Evolutionary conservation across 2,329 filamentous ascomycete genomes (phyloP), one percentile per base, ranked within the genome.

Genomic region (Hypoxylon sp.): DNA sequence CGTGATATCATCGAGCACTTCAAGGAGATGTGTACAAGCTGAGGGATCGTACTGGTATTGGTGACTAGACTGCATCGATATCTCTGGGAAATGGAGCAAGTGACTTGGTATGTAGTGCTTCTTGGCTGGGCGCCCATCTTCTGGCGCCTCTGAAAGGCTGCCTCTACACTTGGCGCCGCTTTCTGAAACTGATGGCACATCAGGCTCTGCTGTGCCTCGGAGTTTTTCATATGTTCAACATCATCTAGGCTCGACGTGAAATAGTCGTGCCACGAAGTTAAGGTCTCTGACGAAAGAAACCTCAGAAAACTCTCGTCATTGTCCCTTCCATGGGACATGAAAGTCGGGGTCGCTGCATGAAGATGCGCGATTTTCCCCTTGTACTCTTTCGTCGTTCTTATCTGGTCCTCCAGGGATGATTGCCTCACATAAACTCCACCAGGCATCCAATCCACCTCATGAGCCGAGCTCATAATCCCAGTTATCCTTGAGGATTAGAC

Each of bases 371-470:
- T 43, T n/a, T n/a, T n/a, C n/a, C n/a, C n/a, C n/a, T n/a, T n/a
- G n/a, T n/a, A n/a, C n/a, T n/a, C n/a, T n/a, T n/a, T n/a, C n/a
- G n/a, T n/a, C n/a, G 3, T 41, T 2, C 25, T 23, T 41, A 6
- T 32, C 25, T 28, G 28, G 2, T 0, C 21, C 11, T 10, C 41
- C 17, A 25, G 6, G 19, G 30, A 41, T 17, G 14, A 63, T 38
- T 9, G 45, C 58, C 11, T 51, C 25, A 0, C 13, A 36, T 13
- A 66, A 13, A 0, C 13, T 0, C 3, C 17, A 1, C 62, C 64
- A 70, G 23, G 52, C 10, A 21, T 68, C 55, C 2, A 28, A 5
- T n/a, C 69, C 69, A 17, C 67, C 61, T 14, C 65, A 69, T 1
- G 1, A 5, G 2, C 28, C 30, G 4, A 45, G 2, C 2, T 58